Evolutionary conservation across 2,329 filamentous ascomycete species (phyloP).

Genomic region (Huntiella decipiens): DNA sequence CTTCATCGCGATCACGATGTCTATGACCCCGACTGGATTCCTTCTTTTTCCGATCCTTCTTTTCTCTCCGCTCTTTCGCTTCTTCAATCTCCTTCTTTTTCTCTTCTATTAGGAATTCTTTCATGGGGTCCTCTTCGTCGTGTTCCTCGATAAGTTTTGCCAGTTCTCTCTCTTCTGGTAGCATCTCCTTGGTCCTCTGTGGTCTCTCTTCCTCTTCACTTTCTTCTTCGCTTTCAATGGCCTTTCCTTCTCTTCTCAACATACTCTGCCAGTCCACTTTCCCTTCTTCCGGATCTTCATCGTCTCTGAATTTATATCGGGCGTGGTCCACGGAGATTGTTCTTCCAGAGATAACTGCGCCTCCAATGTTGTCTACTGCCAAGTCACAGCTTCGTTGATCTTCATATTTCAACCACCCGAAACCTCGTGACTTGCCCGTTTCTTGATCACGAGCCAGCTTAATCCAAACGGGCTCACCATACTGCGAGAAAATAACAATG

Average conservation of each 20-base stretch:
- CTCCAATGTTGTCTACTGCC: slow-evolving; percentile 87
- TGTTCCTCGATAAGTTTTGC: slow-evolving; percentile 56
- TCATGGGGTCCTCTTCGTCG: slow-evolving; percentile 97
- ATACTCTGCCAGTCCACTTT: slow-evolving; percentile 42
- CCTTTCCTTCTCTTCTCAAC: slow-evolving; percentile 30
- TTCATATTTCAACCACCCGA: slow-evolving; percentile 95
- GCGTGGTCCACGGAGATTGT: slow-evolving; percentile 81
- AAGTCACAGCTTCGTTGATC: slow-evolving; percentile 91
- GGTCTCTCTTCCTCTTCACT: slow-evolving; percentile 24
- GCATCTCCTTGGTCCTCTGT: slow-evolving; percentile 32
- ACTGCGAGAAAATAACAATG: slow-evolving; percentile 92
- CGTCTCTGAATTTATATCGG: slow-evolving; percentile 73
- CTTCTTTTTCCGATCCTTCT: slow-evolving; percentile 19
- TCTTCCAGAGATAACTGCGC: slow-evolving; percentile 63
- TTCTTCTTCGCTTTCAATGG: slow-evolving; percentile 26
- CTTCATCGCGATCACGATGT: background rate
- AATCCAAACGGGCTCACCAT: slow-evolving; percentile 81
- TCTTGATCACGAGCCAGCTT: slow-evolving; percentile 90
- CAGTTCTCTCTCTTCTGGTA: slow-evolving; percentile 70
- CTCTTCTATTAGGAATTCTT: slow-evolving; percentile 69
- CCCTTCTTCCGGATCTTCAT: slow-evolving; percentile 45
- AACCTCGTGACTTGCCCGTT: slow-evolving; percentile 84
- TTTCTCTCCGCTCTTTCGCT: slow-evolving; percentile 31
- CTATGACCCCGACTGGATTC: slow-evolving; percentile 15
- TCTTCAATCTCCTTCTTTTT: slow-evolving; percentile 75